These are phyloP conservation scores for Rachicladosporium sp. DNA, from an alignment of 2,329 filamentous ascomycete genomes.

Conservation along the genomic window DNA sequence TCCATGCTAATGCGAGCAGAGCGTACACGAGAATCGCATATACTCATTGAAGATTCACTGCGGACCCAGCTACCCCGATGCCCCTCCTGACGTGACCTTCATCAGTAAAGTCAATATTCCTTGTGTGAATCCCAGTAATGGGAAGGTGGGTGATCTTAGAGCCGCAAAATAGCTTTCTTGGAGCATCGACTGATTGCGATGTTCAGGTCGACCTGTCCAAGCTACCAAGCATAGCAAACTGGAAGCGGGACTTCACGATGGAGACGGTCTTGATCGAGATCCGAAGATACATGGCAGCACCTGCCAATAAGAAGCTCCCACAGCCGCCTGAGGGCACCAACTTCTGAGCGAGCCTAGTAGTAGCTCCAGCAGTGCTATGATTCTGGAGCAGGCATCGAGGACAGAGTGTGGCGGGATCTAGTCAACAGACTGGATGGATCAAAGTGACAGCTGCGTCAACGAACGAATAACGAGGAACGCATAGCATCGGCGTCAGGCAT, in stretches of 20 bases:
- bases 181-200: no score
- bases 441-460: no score
- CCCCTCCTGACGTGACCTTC: conserved; percentile 81
- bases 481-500: no score
- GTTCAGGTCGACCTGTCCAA: conserved; percentile 62
- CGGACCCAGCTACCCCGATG: conserved; percentile 76
- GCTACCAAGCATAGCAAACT: conserved; percentile 73
- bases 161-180: no score
- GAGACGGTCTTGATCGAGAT: conserved; percentile 85
- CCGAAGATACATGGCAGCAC: conserved; percentile 80
- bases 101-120: conserved; percentile 93
- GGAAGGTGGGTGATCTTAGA: conserved; percentile 42
- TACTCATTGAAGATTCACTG: conserved; percentile 97
- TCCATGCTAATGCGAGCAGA: conserved; percentile 37
- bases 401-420: no score
- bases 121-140: conserved; percentile 70
- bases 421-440: no score
- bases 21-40: conserved; percentile 95
- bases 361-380: no score
- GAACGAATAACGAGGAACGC: no score
- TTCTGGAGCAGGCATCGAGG: no score
- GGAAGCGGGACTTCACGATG: conserved; percentile 91
- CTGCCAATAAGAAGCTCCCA: conserved; percentile 84
- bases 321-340: conserved; percentile 80
- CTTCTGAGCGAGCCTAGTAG: conserved; percentile 14